Evolutionary conservation across 2,329 filamentous ascomycete species (phyloP).

Genomic region (Trichophyton schoenleinii): DNA sequence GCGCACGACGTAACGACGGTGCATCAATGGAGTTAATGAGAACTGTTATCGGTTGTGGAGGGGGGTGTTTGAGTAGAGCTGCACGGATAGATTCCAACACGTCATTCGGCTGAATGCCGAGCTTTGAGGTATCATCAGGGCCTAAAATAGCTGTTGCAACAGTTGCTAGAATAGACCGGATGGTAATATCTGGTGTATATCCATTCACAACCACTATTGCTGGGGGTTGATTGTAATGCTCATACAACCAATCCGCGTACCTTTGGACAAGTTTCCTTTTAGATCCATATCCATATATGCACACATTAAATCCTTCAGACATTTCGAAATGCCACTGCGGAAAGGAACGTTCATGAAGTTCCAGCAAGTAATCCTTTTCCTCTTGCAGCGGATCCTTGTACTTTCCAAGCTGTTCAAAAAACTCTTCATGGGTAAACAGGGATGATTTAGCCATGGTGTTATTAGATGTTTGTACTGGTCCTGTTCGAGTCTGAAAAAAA

Average conservation of each 20-base stretch:
- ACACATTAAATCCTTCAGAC: slow-evolving; percentile 72
- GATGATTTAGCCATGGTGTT: slow-evolving; percentile 65
- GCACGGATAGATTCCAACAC: slow-evolving; percentile 56
- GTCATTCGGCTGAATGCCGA: slow-evolving; percentile 53
- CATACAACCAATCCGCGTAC: slow-evolving; percentile 61
- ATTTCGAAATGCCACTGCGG: slow-evolving; percentile 90
- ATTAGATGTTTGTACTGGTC: slow-evolving; percentile 69
- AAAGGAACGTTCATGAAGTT: slow-evolving; percentile 68
- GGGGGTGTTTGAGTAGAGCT: slow-evolving; percentile 42
- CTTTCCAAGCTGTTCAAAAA: slow-evolving; percentile 56
- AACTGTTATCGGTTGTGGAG: slow-evolving; percentile 44
- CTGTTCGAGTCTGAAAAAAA: slow-evolving; percentile 82
- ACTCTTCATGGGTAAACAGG: slow-evolving; percentile 82
- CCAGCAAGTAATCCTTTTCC: slow-evolving; percentile 59
- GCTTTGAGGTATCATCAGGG: slow-evolving; percentile 33
- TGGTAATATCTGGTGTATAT: slow-evolving; percentile 43
- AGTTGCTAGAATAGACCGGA: slow-evolving; percentile 40
- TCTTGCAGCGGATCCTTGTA: slow-evolving; percentile 56
- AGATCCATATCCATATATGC: slow-evolving; percentile 84
- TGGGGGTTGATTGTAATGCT: slow-evolving; percentile 22
- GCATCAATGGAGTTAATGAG: slow-evolving; percentile 83
- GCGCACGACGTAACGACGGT: slow-evolving; percentile 56
- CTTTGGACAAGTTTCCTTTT: slow-evolving; percentile 63
- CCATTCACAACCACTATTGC: slow-evolving; percentile 79
- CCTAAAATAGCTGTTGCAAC: slow-evolving; percentile 51